Evolutionary conservation across 352 stramenopile species (phyloP).

Genomic region (Pythium diclinum): DNA sequence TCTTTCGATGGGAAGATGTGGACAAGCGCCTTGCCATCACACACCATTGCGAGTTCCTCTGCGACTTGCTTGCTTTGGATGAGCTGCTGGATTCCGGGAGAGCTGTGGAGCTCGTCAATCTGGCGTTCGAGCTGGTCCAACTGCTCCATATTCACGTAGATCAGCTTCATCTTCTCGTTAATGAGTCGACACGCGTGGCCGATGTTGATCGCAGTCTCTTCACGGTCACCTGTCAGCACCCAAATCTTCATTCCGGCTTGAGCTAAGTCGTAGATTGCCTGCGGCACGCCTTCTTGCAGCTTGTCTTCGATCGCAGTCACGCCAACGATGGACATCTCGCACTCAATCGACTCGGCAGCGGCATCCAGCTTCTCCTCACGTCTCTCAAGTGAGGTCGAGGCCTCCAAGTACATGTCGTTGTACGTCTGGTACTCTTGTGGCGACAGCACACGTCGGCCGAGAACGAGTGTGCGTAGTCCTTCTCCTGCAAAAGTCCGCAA

Average conservation of each 20-base stretch:
- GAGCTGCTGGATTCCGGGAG: conserved; percentile 29
- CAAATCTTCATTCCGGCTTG: conserved; percentile 93
- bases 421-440: conserved; percentile 62
- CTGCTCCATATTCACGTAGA: conserved; percentile 61
- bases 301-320: conserved; percentile 93
- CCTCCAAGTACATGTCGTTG: conserved; percentile 56
- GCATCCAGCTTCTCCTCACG: conserved; percentile 52
- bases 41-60: conserved; percentile 48
- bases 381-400: conserved; percentile 56
- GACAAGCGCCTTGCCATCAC: conserved; percentile 45
- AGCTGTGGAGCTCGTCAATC: conserved; percentile 36
- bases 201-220: conserved; percentile 95
- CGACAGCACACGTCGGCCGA: conserved; percentile 54
- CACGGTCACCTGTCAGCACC: conserved; percentile 94
- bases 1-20: conserved; percentile 1
- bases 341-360: conserved; percentile 59
- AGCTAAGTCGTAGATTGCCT: conserved; percentile 82
- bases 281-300: conserved; percentile 87
- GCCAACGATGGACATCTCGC: conserved; percentile 80
- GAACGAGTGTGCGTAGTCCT: conserved; percentile 80
- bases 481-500: conserved; percentile 78
- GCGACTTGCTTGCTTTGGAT: conserved; percentile 37
- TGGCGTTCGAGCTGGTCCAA: conserved; percentile 41
- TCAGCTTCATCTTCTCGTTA: conserved; percentile 63
- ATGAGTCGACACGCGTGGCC: conserved; percentile 68